Evolutionary conservation across 345 rosid species (phyloP), one percentile per base, ranked within the genome.

Genomic region (Salix viminalis): DNA sequence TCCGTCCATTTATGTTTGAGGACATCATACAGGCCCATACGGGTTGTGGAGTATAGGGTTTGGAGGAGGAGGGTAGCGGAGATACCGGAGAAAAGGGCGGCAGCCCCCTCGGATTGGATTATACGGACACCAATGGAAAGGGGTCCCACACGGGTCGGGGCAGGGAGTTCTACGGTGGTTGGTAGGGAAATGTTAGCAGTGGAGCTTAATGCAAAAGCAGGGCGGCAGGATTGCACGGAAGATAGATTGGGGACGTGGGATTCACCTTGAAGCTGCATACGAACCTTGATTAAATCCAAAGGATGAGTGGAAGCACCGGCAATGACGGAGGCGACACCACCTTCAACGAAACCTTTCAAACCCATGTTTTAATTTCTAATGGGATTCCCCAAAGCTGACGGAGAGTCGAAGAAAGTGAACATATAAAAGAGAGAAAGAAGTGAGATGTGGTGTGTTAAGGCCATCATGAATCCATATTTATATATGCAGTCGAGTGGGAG

Each of bases 291-390:
- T n/a, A 73, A 41, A 34, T 62, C 69, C 7, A 73, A 39, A 16
- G 69, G 70, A 18, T 74, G 76, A 3, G 76, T 74, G 69, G 70
- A 74, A 7, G 76, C 69, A 8, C 76, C 69, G 4, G 56, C 67
- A n/a, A 73, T 10, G 10, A 64, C 28, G 26, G 76, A 62, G 60
- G 76, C 70, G 24, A 73, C 16, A 4, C 75, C 67, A 5, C 75
- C 75, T 32, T 60, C 75, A 73, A 23, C 67, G 37, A 74, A 74
- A 15, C 76, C 70, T 65, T 74, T 74, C 7, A 74, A 62, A 11
- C 70, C 70, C 76, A 74, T 74, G 10, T 12, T 42, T n/a, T 54
- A n/a, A 6, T 54, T 69, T 60, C 9, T 41, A 9, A 41, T 41
- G 12, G 2, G 44, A 8, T 11, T 41, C 0, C 1, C 12, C 10